Evolutionary conservation across 768 basidiomycete species (phyloP).

Genomic region (Postia placenta): DNA sequence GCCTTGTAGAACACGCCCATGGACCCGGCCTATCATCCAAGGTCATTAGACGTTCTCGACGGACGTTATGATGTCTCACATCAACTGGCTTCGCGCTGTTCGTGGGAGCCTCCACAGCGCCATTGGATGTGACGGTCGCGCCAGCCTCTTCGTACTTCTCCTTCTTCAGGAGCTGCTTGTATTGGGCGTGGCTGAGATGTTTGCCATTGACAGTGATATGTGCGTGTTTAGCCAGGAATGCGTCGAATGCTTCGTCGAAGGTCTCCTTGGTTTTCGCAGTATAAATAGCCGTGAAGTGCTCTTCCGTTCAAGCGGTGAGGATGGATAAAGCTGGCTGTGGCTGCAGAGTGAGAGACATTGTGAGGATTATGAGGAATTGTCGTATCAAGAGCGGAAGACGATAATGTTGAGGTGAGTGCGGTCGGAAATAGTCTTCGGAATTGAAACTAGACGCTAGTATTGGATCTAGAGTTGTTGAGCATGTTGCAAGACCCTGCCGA

Average conservation of each 20-base stretch:
- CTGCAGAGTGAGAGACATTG: no score
- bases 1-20: conserved; percentile 21
- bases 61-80: not conserved
- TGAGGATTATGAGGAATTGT: no score
- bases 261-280: conserved; percentile 29
- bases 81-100: not conserved
- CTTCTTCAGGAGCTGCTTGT: conserved; percentile 31
- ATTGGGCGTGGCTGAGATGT: conserved; percentile 31
- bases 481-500: no score
- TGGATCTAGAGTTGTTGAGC: no score
- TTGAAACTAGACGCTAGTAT: no score
- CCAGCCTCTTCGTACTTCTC: conserved; percentile 17
- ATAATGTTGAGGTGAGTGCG: no score
- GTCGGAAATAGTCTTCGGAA: no score
- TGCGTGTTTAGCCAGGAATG: conserved; percentile 31
- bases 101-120: conserved; percentile 25
- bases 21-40: conserved; percentile 19
- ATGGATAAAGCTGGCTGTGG: conserved; percentile 30
- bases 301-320: conserved; percentile 37
- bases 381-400: no score
- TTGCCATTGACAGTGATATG: conserved; percentile 38
- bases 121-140: conserved; percentile 25
- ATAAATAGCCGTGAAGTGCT: conserved; percentile 32
- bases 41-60: not conserved
- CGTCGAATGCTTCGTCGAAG: conserved; percentile 35